Evolutionary conservation across 2,329 filamentous ascomycete species (phyloP).

Genomic region (Nothopassalora personata): DNA sequence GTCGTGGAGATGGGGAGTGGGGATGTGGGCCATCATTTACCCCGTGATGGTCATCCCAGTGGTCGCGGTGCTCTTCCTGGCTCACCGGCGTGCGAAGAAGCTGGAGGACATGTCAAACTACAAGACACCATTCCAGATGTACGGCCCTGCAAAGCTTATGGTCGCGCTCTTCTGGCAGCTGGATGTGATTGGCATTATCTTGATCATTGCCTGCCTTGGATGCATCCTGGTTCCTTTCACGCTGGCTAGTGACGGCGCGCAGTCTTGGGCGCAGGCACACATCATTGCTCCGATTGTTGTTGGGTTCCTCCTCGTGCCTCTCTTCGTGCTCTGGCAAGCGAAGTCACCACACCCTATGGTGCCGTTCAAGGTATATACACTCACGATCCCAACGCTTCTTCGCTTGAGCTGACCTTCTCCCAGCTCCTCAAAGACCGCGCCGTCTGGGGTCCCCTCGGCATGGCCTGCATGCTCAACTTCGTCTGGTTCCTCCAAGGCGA

Average conservation of each 20-base stretch:
- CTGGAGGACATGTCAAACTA: conserved; percentile 45
- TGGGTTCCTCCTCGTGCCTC: conserved; percentile 46
- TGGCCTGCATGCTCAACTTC: conserved; percentile 53
- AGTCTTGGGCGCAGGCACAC: conserved; percentile 48
- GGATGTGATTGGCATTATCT: conserved; percentile 47
- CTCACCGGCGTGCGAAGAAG: conserved; percentile 49
- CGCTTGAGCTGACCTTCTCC: neutral
- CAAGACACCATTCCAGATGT: conserved; percentile 41
- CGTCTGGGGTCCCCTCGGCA: conserved; percentile 59
- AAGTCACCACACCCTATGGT: conserved; percentile 50
- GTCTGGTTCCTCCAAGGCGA: conserved; percentile 60
- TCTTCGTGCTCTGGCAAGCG: conserved; percentile 52
- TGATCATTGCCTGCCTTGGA: conserved; percentile 44
- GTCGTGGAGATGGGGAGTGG: conserved; percentile 58
- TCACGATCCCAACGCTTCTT: neutral
- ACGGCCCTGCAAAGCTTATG: conserved; percentile 30
- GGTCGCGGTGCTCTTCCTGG: conserved; percentile 47
- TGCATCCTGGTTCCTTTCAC: conserved; percentile 51
- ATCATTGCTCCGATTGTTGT: conserved; percentile 50
- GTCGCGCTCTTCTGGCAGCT: conserved; percentile 51
- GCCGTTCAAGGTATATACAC: conserved; percentile 42
- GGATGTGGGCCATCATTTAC: conserved; percentile 61
- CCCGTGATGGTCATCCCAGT: conserved; percentile 53
- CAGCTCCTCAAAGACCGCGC: conserved; percentile 56
- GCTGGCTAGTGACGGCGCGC: conserved; percentile 46